Conservation (phyloP, 2,329 filamentous ascomycete genomes). For the Westerdykella ornata region DNA sequence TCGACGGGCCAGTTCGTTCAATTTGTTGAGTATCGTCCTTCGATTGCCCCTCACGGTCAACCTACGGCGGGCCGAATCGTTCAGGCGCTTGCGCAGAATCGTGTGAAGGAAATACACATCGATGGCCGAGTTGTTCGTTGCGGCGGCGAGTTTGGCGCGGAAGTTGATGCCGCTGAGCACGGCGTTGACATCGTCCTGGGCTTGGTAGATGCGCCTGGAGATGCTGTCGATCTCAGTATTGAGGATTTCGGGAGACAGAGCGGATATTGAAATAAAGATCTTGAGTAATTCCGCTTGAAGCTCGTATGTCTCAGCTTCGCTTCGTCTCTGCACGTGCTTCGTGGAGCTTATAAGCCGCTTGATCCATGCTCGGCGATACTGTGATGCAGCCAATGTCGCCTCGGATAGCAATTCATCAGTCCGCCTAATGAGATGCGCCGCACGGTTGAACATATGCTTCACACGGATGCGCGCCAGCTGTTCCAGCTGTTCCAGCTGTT, state of each 20-base stretch:
- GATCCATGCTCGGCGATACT: too few relatives aligned
- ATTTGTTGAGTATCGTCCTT: background rate
- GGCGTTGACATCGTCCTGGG: background rate
- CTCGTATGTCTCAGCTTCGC: too few relatives aligned
- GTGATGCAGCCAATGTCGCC: too few relatives aligned
- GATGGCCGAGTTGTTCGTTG: constrained; percentile 4
- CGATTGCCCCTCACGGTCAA: background rate
- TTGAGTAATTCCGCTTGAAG: background rate
- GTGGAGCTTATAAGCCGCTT: too few relatives aligned
- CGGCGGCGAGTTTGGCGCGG: background rate
- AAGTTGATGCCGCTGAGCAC: background rate
- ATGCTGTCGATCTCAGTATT: background rate
- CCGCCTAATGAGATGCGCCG: too few relatives aligned
- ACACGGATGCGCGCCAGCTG: too few relatives aligned
- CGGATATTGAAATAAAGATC: background rate
- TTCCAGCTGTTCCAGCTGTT: too few relatives aligned
- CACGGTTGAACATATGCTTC: too few relatives aligned
- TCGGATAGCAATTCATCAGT: too few relatives aligned
- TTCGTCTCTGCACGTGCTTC: too few relatives aligned
- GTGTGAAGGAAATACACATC: constrained; percentile 4
- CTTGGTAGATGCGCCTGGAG: background rate
- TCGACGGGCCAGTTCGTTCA: background rate
- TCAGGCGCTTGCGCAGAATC: constrained; percentile 1
- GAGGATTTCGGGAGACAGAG: background rate
- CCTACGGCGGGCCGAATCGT: constrained; percentile 1